These are phyloP conservation scores for Centella asiatica DNA, from an alignment of 129 eudicot species.

Conservation along the genomic window DNA sequence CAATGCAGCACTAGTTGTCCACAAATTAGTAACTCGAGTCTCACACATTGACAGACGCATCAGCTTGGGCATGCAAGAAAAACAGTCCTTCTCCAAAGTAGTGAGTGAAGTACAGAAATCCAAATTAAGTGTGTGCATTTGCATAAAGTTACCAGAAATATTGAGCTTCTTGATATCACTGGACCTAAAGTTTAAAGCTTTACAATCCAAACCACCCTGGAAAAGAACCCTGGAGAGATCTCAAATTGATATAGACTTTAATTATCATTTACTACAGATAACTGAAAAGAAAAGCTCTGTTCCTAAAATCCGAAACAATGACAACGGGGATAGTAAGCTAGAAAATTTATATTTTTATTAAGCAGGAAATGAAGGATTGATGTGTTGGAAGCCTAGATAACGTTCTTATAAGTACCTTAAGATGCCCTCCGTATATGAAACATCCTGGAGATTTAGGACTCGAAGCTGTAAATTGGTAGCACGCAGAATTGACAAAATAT, in stretches of 20 bases:
- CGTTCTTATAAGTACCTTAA: constrained; percentile 34
- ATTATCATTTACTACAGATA: not conserved
- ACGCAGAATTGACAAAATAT: constrained; percentile 30
- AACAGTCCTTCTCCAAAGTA: constrained; percentile 48
- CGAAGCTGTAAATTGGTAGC: constrained; percentile 41
- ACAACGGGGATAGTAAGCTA: constrained; percentile 3
- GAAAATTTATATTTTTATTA: not conserved
- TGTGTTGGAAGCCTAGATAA: not conserved
- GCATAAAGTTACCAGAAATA: constrained; percentile 44
- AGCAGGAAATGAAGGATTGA: not conserved
- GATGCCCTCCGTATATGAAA: constrained; percentile 31
- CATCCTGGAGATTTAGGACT: constrained; percentile 40
- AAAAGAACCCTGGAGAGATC: constrained; percentile 37
- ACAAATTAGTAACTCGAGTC: constrained; percentile 46
- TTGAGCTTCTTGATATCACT: constrained; percentile 37
- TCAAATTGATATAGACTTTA: not conserved
- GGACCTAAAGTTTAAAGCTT: constrained; percentile 35
- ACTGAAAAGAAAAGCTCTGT: not conserved
- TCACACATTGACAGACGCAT: constrained; percentile 51
- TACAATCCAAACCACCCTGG: constrained; percentile 43
- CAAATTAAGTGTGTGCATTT: constrained; percentile 54
- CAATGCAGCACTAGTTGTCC: constrained; percentile 56
- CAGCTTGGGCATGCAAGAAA: constrained; percentile 60
- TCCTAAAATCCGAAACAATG: too few species aligned
- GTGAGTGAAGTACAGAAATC: constrained; percentile 57